Base-by-base conservation (phyloP, 768 basidiomycete species). In the Mycena floridula region DNA sequence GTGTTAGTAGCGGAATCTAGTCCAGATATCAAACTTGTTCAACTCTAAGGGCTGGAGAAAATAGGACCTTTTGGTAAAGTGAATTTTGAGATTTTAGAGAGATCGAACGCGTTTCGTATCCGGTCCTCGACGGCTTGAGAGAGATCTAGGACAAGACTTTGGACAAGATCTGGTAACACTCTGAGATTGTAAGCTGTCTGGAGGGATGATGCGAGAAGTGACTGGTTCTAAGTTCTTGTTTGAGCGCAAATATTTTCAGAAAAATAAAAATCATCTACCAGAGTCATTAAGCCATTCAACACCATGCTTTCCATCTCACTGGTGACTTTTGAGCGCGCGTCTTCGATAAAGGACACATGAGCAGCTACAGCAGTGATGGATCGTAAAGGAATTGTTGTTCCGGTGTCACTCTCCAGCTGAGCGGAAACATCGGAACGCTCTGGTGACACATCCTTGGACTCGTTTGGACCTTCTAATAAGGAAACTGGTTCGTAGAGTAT, bases 141-240 rank as follows among this genome's bases (percentile, higher is more conserved):
- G 7, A 97, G 67, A 59, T 95, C 90, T 5, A 66, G 64, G 15
- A 96, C 67, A 2, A 98, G 76, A 42, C 78, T 77, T 46, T 85
- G 79, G 4, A 97, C 88, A 5, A 97, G 76, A 21, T 80, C 75
- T 0, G 95, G 89, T 9, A 99, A 72, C 13, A 89, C 77, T 23
- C 85, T 76, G 12, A 99, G 77, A 59, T 97, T 99, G 63, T 91
- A 88, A 4, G 95, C 93, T 1, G 92, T 97, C 70, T 98, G 96
- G 11, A 99, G 73, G 0, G 95, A 91, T 1, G 91, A 93, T 0
- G 94, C 91, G 1, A 99, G 74, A 15, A 95, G 65, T 2, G 91
- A 81, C 65, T 90, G 92, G 56, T 98, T 88, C 93, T 96, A 50
- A 28, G 44, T 15, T 46, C 23, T 39, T 39, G 21, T 15, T 50